These are phyloP conservation scores for Zygosaccharomyces pseudobailii DNA, from an alignment of 1,139 yeast species.

Conservation along the genomic window DNA sequence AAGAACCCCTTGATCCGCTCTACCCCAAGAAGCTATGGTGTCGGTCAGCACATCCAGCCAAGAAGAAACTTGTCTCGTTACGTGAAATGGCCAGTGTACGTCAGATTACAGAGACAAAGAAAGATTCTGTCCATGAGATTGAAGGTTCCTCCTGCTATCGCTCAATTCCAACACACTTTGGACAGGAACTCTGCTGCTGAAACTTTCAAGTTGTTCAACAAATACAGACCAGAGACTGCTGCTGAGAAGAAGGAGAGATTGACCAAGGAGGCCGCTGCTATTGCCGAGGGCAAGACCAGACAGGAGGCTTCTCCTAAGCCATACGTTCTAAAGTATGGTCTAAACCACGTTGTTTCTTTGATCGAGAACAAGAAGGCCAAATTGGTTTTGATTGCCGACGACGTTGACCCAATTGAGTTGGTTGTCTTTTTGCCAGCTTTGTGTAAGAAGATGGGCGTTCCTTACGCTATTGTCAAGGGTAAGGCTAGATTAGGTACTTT, in stretches of 20 bases:
- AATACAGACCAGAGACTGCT: constrained; percentile 96
- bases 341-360: constrained; percentile 95
- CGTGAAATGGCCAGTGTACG: constrained; percentile 98
- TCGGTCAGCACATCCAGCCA: constrained; percentile 94
- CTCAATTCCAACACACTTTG: constrained; percentile 91
- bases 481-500: constrained; percentile 98
- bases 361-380: constrained; percentile 98
- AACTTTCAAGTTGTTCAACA: constrained; percentile 93
- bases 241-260: constrained; percentile 98
- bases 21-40: constrained; percentile 90
- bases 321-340: constrained; percentile 92
- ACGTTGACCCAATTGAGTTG: constrained; percentile 97
- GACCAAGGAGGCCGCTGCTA: constrained; percentile 97
- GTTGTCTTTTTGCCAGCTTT: constrained; percentile 96
- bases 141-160: constrained; percentile 97
- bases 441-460: constrained; percentile 99
- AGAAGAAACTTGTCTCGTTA: constrained; percentile 93
- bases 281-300: constrained; percentile 95
- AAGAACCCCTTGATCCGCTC: constrained; percentile 80
- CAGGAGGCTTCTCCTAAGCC: constrained; percentile 96
- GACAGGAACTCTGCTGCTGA: constrained; percentile 98
- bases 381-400: constrained; percentile 94
- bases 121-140: constrained; percentile 90
- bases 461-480: constrained; percentile 97
- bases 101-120: constrained; percentile 96